Conservation (phyloP, 352 stramenopile species). For the Phytopythium aichiense region DNA sequence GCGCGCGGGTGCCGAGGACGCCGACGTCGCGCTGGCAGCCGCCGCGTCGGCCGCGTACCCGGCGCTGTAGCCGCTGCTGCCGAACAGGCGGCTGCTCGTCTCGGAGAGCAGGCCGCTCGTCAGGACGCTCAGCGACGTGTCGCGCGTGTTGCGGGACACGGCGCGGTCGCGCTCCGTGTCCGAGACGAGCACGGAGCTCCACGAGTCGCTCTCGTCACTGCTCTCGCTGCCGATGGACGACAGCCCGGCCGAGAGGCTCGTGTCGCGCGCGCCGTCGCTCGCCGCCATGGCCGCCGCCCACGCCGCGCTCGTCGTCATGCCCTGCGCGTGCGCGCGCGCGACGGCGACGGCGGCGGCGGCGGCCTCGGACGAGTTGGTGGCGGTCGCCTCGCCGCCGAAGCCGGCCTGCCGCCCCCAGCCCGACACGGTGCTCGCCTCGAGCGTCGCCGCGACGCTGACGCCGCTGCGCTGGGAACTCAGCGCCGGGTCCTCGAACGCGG, state of each 20-base stretch:
- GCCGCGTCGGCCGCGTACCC: conserved; percentile 1
- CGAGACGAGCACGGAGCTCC: conserved; percentile 73
- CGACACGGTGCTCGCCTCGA: conserved; percentile 6
- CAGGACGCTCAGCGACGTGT: conserved; percentile 62
- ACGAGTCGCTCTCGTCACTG: conserved; percentile 50
- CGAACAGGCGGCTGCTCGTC: conserved; percentile 18
- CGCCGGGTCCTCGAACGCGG: background rate
- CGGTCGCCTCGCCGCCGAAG: conserved; percentile 9
- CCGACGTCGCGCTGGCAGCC: background rate
- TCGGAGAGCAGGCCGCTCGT: conserved; percentile 41
- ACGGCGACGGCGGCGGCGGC: too few relatives aligned
- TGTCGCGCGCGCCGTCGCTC: conserved; percentile 19
- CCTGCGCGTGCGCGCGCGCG: background rate
- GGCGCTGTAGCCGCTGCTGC: conserved; percentile 4
- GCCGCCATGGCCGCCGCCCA: conserved; percentile 9
- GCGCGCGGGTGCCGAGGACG: background rate
- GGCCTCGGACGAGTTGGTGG: conserved; percentile 8
- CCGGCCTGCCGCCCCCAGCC: background rate
- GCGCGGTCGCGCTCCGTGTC: conserved; percentile 35
- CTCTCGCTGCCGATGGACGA: conserved; percentile 43
- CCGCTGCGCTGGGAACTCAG: conserved; percentile 12
- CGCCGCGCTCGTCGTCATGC: conserved; percentile 1
- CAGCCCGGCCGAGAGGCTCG: conserved; percentile 27
- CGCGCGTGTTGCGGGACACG: conserved; percentile 55
- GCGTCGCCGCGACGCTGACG: conserved; percentile 10